Base-by-base conservation (phyloP, 2,329 filamentous ascomycete species). In the Penicillium brasilianum region DNA sequence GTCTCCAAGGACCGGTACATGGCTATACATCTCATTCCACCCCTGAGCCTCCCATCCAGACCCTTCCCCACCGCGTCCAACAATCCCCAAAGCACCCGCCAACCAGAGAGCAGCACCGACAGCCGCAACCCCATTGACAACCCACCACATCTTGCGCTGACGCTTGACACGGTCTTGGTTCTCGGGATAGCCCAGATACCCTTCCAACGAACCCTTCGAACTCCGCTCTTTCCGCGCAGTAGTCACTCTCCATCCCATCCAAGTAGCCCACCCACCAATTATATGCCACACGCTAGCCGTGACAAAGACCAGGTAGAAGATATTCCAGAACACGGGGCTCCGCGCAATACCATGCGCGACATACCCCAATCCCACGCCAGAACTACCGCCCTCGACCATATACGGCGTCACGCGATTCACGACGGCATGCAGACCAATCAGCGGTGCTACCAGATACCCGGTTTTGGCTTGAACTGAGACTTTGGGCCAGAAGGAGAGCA, bases 231-330 rank as follows among this genome's bases (percentile, higher is more conserved):
- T 75, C 28, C 73, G 69, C 25, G 66, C 62, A 30, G 71, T 79
- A 20, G 69, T 79, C 77, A 73, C 69, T 77, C 74, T 80, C 80
- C 73, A 81, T 0, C 87, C 87, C 61, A 93, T 79, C 90, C 92
- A 97, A 76, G 87, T 90, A n/a, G 92, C 91, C 78, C 87, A 87
- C 2, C 93, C 93, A 87, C 92, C 96, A 8, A 91, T 86, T 74
- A 93, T 88, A 79, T 97, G 93, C 61, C 88, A 91, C 25, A 86
- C 88, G 0, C 88, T 90, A 0, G 89, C 78, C 16, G 80, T 81
- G 7, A 97, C 80, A 52, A 97, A 81, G 1, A 87, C 83, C 1
- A 81, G 71, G 74, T 96, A 97, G 1, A 90, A 88, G 1, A 84
- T 68, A 74, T 87, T 90, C n/a, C 90, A 87, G 9, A 89, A 74